Base-by-base conservation (phyloP, 1,284 basidiomycete genomes). In the Apiotrichum veenhuisii region DNA sequence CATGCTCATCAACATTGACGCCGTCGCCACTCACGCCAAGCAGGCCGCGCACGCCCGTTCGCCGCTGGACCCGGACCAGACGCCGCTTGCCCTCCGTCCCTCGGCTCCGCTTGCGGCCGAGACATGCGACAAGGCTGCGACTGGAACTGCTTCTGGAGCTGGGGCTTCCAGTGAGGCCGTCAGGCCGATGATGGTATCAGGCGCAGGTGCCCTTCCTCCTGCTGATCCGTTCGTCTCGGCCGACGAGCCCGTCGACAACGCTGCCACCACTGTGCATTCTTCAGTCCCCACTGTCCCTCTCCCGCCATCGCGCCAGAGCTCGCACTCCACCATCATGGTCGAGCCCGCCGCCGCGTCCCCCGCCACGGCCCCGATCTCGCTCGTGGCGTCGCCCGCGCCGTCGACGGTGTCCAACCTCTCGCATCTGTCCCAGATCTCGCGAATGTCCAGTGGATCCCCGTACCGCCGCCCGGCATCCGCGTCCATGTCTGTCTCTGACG, bases 1-100 rank as follows among this genome's bases (percentile, higher is more conserved):
- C 17, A 42, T 42, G 23, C 49, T 50, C 40, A 42, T 50, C 49
- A 42, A 30, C 49, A 50, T 50, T 38, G 49, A 50, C 38, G 18
- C 33, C 18, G 44, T 46, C 44, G n/a, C 26, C 18, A 20, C 18
- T 15, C 8, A 20, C 18, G 2, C 8, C 44, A 14, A 26, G 5
- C 4, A 33, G 1, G 40, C 5, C 20, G 8, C n/a, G 14, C 5
- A 30, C 30, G 7, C 30, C 30, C 30, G 30, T 12, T 30, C 30
- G 30, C 30, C 30, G 7, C 7, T 12, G 7, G 18, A 46, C n/a
- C 1, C 26, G 14, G 27, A 46, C 27, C 22, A 30, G 27, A 46
- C 44, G 10, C 44, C 44, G 25, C 9, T 30, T 9, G 27, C 44
- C 14, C n/a, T 25, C 17, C 44, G 44, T 18, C 18, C 44, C 11